Evolutionary conservation across 31 red algal species (phyloP), one percentile per base, ranked within the genome.

Genomic region (Porphyra umbilicalis): DNA sequence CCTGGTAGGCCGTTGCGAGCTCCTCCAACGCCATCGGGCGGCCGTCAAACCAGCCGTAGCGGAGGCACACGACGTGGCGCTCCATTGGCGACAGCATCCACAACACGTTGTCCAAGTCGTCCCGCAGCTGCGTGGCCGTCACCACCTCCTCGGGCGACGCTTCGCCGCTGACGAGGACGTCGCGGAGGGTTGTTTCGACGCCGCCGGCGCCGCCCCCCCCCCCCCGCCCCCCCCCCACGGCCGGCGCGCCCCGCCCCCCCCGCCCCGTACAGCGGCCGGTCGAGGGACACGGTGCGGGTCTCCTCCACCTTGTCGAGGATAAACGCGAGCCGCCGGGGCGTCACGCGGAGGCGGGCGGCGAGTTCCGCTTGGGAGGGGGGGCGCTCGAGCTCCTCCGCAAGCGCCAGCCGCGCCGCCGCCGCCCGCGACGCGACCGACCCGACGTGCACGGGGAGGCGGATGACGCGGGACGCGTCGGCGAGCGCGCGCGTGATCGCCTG

Each of bases 11-110:
- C 30, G 76, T 77, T 2, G 94, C 97, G 88, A 99, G 90, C 78
- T 95, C 94, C 35, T 95, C 97, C 29, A 99, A 71, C 37, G 94
- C 94, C 83, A 93, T 96, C 13, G 85, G 80, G 35, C 85, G 77
- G 42, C 94, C 97, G 79, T 94, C 92, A 87, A 95, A 91, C 79
- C 97, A 83, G 3, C 97, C 97, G 75, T 93, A 99, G 31, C 97
- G 86, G 89, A 96, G 90, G 29, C 90, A 79, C n/a, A 99, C 85
- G 18, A 99, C 89, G 83, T 97, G 39, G 37, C 84, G 40, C 77
- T 99, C 97, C 4, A 90, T 46, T 4, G 89, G 87, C 33, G 77
- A 85, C 35, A 99, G 79, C 33, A 78, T 80, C 35, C 84, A 84
- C 68, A 99, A 75, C 35, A 94, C 88, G 81, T 91, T 82, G 38